Base-by-base conservation (phyloP, 1,139 yeast genomes). In the Nakaseomyces sp. region DNA sequence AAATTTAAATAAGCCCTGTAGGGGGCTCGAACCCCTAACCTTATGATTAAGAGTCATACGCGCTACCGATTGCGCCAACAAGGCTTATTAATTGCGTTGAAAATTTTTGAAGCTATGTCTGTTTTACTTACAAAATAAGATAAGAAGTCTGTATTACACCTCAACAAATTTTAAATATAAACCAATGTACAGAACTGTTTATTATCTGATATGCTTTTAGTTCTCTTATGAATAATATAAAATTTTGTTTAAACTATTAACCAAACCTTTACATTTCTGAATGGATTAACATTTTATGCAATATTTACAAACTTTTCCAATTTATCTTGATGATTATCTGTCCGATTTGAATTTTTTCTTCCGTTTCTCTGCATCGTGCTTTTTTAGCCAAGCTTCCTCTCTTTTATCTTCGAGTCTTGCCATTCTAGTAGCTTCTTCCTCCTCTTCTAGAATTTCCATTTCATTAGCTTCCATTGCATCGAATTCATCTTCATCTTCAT, bases 391-490 rank as follows among this genome's bases (percentile, higher is more conserved):
- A 45, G 68, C 74, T 55, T 73, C 72, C 57, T 84, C 94, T 43
- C 68, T 65, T 44, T 70, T 69, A 54, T 85, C 95, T 57, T 85
- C 95, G 38, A 70, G 51, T 52, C 73, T 72, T 0, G 88, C 95
- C 46, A 66, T 66, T 43, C 63, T 69, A 42, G 79, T 70, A 4
- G 95, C 81, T 37, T 75, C 63, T 51, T 68, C 73, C 62, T 89
- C 97, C 58, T 89, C 97, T 44, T 76, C 85, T 37, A 87, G 67
- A 33, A 89, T 77, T 53, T 89, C 96, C 24, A 80, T 80, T 17
- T 96, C 96, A 1, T 93, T 82, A 6, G 96, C 96, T 59, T 89
- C 96, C 96, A 89, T 89, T 57, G 85, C 94, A 47, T 81, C 86
- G 29, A 73, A 72, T 43, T 79, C 79, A 42, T 74, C 71, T 29